Conservation (phyloP, 2,329 filamentous ascomycete species). For the Meredithiella fracta region DNA sequence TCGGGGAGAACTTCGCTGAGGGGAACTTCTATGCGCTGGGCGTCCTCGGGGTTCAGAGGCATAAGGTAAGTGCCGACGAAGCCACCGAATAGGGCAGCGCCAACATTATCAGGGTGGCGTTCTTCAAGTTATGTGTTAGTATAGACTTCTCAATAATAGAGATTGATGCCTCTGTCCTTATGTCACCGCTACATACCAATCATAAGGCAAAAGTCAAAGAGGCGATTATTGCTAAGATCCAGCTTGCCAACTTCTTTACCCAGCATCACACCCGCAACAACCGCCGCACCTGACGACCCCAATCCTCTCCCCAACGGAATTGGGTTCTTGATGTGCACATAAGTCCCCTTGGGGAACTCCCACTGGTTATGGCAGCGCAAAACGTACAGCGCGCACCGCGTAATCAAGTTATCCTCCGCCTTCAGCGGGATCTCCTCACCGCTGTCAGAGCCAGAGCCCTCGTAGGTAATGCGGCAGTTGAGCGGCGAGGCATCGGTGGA, state of each 20-base stretch:
- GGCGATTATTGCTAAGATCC: slow-evolving; percentile 55
- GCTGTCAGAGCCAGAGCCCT: slow-evolving; percentile 57
- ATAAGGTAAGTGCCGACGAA: slow-evolving; percentile 96
- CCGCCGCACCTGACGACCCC: slow-evolving; percentile 88
- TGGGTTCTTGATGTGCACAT: slow-evolving; percentile 87
- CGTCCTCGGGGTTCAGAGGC: slow-evolving; percentile 75
- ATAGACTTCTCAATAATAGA: not conserved
- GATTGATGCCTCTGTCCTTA: not conserved
- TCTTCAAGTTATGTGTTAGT: slow-evolving; percentile 28
- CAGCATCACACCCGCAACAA: slow-evolving; percentile 86
- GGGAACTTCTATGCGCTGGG: slow-evolving; percentile 81
- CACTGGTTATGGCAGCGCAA: slow-evolving; percentile 80
- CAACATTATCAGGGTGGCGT: slow-evolving; percentile 85
- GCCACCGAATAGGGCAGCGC: slow-evolving; percentile 84
- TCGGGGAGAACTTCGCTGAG: slow-evolving; percentile 83
- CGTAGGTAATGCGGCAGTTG: slow-evolving; percentile 84
- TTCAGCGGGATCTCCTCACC: slow-evolving; percentile 58
- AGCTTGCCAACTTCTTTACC: slow-evolving; percentile 78
- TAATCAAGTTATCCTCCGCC: slow-evolving; percentile 81
- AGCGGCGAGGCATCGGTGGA: slow-evolving; percentile 37
- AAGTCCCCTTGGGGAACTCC: slow-evolving; percentile 68
- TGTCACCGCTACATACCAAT: slow-evolving; percentile 43
- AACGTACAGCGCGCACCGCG: slow-evolving; percentile 84
- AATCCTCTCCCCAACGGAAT: slow-evolving; percentile 85
- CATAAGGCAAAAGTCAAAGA: slow-evolving; percentile 96